Evolutionary conservation across 352 stramenopile genomes (phyloP), one percentile per base, ranked within the genome.

Genomic region (Nothophytophthora sp.): DNA sequence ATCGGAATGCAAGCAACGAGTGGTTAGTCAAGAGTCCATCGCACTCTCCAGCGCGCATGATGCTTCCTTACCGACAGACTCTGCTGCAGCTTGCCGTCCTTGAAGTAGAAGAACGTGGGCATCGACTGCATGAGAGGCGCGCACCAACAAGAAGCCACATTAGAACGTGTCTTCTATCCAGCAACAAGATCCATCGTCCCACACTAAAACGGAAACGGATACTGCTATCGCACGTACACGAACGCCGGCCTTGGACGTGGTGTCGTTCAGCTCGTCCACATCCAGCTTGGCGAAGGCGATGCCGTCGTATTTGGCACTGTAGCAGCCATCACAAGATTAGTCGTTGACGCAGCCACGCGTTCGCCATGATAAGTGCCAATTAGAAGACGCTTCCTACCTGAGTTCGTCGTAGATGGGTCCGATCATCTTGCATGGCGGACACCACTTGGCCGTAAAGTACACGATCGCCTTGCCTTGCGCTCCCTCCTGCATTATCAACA

Each of bases 391-490:
- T 28, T 53, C 63, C 11, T 38, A 93, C 86, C 81, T 94, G 15
- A 97, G 67, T 28, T 93, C 69, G 48, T 93, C 79, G 62, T 88
- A 96, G 53, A 93, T 88, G 10, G 88, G 88, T 6, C 76, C 82
- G 52, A 97, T 96, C 64, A 95, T 84, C 65, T 96, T 96, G 81
- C 88, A 97, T 9, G 88, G 88, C n/a, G 80, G 78, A 43, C 88
- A 97, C 88, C 88, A 97, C 63, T 82, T 87, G 20, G 88, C 86
- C 34, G 79, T 94, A 53, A 96, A 97, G 69, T 97, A 95, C 38
- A 96, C 85, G 37, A 97, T 78, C 9, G 81, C 62, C 48, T 92
- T 92, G 51, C 73, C 64, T 6, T 67, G 77, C 15, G 60, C 82
- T 39, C 81, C 83, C 23, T 81, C 47, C 83, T 91, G 39, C 33